Conservation (phyloP, 495 filamentous ascomycete genomes). For the Aspergillus carlsbadensis region DNA sequence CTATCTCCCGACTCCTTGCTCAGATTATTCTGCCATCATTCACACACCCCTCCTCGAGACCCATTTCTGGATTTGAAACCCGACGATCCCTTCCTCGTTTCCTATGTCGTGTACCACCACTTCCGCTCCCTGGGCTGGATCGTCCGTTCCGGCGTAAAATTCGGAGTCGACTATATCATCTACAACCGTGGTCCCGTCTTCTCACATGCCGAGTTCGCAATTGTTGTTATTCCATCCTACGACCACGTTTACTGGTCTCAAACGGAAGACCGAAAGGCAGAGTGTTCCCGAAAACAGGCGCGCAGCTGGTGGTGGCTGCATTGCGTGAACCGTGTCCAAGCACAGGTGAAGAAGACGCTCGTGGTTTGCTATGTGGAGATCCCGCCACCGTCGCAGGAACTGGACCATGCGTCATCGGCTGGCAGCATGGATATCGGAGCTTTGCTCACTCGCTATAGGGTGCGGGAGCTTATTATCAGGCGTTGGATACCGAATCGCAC, state of each 20-base stretch:
- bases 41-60: conserved; percentile 62
- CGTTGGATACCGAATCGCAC: conserved; percentile 83
- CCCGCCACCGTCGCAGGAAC: conserved; percentile 58
- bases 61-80: conserved; percentile 42
- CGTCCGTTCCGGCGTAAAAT: conserved; percentile 90
- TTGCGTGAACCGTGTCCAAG: conserved; percentile 86
- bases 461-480: conserved; percentile 78
- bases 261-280: conserved; percentile 46
- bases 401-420: conserved; percentile 3
- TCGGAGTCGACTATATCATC: conserved; percentile 87
- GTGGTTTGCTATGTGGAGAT: conserved; percentile 89
- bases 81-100: conserved; percentile 81
- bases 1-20: conserved; percentile 52
- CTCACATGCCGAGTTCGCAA: conserved; percentile 87
- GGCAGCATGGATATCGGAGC: conserved; percentile 52
- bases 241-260: conserved; percentile 69
- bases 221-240: conserved; percentile 82
- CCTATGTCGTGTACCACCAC: conserved; percentile 91
- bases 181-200: conserved; percentile 96
- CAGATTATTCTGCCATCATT: conserved; percentile 62
- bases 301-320: conserved; percentile 91
- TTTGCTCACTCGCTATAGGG: conserved; percentile 67
- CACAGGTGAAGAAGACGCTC: conserved; percentile 82
- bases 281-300: conserved; percentile 45
- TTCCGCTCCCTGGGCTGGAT: conserved; percentile 97